A percentile compares a stretch with the other conserved stretches of the same genome.
phyloP scores from a whole-genome alignment of 2,329 filamentous ascomycete genomes.

The Clarireedia monteithiana region DNA sequence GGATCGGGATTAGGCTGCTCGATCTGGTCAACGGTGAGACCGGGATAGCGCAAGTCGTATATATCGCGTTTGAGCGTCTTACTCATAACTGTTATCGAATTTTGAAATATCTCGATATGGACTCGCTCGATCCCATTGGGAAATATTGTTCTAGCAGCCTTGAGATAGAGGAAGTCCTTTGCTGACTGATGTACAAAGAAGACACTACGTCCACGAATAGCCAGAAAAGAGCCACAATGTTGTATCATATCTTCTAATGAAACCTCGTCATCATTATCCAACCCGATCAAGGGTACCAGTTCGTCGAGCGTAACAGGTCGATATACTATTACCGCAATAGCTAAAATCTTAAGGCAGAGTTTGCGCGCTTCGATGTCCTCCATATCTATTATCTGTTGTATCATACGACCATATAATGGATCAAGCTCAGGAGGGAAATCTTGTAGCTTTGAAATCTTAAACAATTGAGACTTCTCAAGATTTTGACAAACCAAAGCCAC shows the following conservation, averaged over 20 bases:
- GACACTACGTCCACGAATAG: neutral
- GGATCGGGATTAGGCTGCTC: neutral
- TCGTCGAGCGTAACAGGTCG: neutral
- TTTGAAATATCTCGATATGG: neutral
- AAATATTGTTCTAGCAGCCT: neutral
- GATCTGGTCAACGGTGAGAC: neutral
- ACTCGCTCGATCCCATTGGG: neutral
- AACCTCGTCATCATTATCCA: neutral
- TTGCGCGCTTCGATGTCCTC: too few species aligned
- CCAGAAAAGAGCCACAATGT: neutral
- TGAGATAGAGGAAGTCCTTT: neutral
- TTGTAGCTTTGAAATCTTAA: neutral
- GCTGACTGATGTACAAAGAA: neutral
- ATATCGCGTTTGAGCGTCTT: neutral
- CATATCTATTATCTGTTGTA: too few species aligned
- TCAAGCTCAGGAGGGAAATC: neutral
- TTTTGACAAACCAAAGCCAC: neutral
- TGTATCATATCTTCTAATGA: neutral
- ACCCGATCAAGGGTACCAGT: neutral
- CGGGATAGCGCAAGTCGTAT: neutral
- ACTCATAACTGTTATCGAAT: neutral
- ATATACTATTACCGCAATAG: too few species aligned
- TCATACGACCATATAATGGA: neutral
- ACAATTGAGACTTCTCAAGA: neutral
- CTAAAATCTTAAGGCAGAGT: too few species aligned